Evolutionary conservation across 805 yeast genomes (phyloP).

Genomic region (Komagataella ulmi): DNA sequence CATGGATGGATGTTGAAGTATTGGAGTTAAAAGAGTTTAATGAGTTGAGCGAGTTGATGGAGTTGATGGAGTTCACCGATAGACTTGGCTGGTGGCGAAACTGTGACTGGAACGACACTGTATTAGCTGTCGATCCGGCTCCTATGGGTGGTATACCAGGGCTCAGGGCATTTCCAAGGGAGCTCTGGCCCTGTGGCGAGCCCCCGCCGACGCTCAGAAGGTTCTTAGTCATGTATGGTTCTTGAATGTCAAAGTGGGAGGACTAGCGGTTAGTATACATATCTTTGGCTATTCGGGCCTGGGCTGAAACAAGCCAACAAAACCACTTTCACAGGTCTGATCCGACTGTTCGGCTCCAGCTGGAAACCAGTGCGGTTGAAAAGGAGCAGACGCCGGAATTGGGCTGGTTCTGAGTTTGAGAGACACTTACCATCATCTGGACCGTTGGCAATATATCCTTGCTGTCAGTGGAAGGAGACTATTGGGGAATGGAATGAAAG

Average conservation of each 20-base stretch:
- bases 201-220: not conserved
- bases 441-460: not conserved
- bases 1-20: not conserved
- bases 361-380: not conserved
- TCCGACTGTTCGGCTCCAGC: not conserved
- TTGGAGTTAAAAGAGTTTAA: not conserved
- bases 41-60: slow-evolving; percentile 3
- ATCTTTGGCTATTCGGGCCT: not conserved
- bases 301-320: not conserved
- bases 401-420: not conserved
- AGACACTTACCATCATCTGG: not conserved
- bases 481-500: not conserved
- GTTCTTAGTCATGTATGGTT: not conserved
- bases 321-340: not conserved
- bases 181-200: not conserved
- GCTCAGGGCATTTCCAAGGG: not conserved
- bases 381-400: not conserved
- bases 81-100: slow-evolving; percentile 4
- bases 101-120: not conserved
- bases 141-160: not conserved
- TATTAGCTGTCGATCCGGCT: not conserved
- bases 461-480: not conserved
- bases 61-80: slow-evolving; percentile 7
- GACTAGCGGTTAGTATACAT: not conserved
- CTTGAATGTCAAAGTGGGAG: not conserved